These are phyloP conservation scores for Sclerotiophoma versabilis DNA, from an alignment of 2,329 filamentous ascomycete species.

Conservation along the genomic window DNA sequence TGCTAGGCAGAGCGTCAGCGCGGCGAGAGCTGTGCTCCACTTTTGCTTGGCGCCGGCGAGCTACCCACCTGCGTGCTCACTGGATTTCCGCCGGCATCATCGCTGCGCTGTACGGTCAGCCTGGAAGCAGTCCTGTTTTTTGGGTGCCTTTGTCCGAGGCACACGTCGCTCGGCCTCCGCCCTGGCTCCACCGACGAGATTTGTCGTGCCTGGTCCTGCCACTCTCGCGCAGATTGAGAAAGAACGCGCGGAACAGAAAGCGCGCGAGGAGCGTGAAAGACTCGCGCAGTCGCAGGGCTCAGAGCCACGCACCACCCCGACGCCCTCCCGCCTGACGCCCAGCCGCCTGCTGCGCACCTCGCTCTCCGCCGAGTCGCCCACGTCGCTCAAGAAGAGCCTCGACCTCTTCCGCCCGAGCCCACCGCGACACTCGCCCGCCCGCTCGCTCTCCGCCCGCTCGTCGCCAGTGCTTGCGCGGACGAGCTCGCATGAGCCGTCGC, in stretches of 20 bases:
- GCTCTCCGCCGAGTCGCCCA: constrained; percentile 9
- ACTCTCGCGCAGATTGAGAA: constrained; percentile 11
- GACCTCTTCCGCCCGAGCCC: constrained; percentile 36
- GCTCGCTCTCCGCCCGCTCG: constrained; percentile 22
- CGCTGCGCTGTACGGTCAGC: background rate
- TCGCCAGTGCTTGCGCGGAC: constrained; percentile 24
- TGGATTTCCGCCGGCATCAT: background rate
- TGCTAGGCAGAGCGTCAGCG: constrained; percentile 10
- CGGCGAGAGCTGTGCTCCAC: constrained; percentile 8
- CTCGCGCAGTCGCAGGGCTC: constrained; percentile 17
- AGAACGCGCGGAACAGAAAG: constrained; percentile 14
- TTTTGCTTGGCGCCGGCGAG: constrained; percentile 7
- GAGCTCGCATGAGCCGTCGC: constrained; percentile 38
- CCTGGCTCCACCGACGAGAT: constrained; percentile 16
- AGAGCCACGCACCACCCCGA: constrained; percentile 18
- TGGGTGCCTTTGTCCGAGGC: constrained; percentile 13
- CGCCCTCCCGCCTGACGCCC: constrained; percentile 12
- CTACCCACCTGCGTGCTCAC: background rate
- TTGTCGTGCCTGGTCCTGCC: constrained; percentile 17
- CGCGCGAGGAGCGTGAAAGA: constrained; percentile 15
- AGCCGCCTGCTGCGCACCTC: constrained; percentile 8
- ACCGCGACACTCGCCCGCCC: constrained; percentile 23
- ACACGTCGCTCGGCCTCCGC: constrained; percentile 13
- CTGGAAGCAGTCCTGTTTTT: background rate
- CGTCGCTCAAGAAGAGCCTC: constrained; percentile 23